Evolutionary conservation across 805 yeast species (phyloP).

Genomic region (Cyberlindnera sargentensis): DNA sequence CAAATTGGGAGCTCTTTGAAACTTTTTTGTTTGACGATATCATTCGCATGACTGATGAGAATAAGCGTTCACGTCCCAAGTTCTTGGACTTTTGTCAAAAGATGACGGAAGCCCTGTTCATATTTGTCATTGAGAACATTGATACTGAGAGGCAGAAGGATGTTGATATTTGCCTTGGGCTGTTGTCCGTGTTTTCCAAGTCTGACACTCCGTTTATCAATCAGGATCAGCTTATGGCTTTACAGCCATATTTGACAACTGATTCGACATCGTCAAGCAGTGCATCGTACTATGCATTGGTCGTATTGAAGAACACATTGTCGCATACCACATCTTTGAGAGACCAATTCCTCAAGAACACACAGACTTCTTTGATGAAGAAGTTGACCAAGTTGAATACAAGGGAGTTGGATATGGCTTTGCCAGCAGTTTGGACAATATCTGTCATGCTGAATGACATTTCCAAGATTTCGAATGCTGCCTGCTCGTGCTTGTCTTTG

Average conservation of each 20-base stretch:
- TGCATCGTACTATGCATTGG: slow-evolving; percentile 40
- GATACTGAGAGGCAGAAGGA: slow-evolving; percentile 19
- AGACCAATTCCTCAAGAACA: slow-evolving; percentile 40
- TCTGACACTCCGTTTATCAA: slow-evolving; percentile 46
- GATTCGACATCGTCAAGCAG: slow-evolving; percentile 35
- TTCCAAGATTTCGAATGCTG: slow-evolving; percentile 49
- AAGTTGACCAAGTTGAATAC: slow-evolving; percentile 53
- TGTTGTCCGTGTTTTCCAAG: slow-evolving; percentile 51
- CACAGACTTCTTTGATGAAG: slow-evolving; percentile 46
- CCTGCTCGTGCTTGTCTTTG: slow-evolving; percentile 50
- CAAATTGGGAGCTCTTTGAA: slow-evolving; percentile 38
- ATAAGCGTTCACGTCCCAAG: slow-evolving; percentile 10
- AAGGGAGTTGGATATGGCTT: slow-evolving; percentile 62
- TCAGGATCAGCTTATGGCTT: slow-evolving; percentile 57
- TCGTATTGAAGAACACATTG: slow-evolving; percentile 46
- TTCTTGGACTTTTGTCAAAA: slow-evolving; percentile 19
- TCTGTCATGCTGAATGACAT: slow-evolving; percentile 41
- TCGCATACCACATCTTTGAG: slow-evolving; percentile 38
- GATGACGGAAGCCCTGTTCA: slow-evolving; percentile 32
- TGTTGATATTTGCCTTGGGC: slow-evolving; percentile 34
- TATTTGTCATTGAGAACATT: slow-evolving; percentile 29
- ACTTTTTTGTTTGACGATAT: slow-evolving; percentile 40
- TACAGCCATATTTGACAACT: slow-evolving; percentile 59
- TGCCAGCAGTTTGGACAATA: slow-evolving; percentile 60
- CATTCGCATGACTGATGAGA: slow-evolving; percentile 24